Base-by-base conservation (phyloP, 1,139 yeast genomes). In the Magnusiomyces paraingens region DNA sequence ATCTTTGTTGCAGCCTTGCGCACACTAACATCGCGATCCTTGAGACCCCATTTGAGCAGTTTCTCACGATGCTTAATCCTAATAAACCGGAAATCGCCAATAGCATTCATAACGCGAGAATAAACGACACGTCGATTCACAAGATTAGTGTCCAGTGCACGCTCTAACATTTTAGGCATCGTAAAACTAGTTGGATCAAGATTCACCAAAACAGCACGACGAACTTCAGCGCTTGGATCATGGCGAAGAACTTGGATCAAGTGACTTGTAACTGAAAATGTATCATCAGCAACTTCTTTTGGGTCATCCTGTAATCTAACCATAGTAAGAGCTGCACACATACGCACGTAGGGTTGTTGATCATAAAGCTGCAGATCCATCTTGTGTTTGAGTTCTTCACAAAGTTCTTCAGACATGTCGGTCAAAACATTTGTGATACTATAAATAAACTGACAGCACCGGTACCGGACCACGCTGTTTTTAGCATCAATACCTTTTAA, bases 171-270 rank as follows among this genome's bases (percentile, higher is more conserved):
- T 57, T 75, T 77, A 0, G 86, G 82, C 32, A 82, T 71, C 0
- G 91, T 84, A 1, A 66, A 61, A 12, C 70, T 65, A 49, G 78
- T 79, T 62, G 83, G 83, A 21, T 78, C 79, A 41, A 91, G 66
- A 64, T 89, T 87, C 49, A 86, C 71, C 62, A 90, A 70, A 1
- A 93, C 94, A 0, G 95, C 90, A 53, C 96, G 75, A 61, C 99
- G 78, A 1, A 91, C 96, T 60, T 93, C 99, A 3, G 63, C 58
- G 32, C 55, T 56, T 10, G 89, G 81, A 68, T 93, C 99, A 64
- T 84, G 80, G 62, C 83, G 84, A 62, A 90, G 72, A 0, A 85
- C 78, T 20, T 71, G 64, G 41, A 84, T 62, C 32, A 89, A 70
- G 49, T 76, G 74, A 40, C 77, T 73, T 1, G 82, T 58, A 4